phyloP scores from a whole-genome alignment of 768 basidiomycete genomes.

The Amanita rubescens region DNA sequence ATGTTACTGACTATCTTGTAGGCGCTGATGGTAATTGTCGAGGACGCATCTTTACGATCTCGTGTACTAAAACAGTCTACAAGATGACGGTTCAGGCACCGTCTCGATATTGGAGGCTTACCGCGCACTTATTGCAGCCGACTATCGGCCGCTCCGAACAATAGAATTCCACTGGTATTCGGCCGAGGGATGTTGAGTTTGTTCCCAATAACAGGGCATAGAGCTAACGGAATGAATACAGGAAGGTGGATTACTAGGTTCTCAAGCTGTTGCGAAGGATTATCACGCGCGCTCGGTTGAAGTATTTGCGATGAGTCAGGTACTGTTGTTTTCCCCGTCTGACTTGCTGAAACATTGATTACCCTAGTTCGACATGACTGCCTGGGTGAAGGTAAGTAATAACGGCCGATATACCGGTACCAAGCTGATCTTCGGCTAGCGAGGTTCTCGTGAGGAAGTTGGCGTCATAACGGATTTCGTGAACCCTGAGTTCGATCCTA shows the following conservation, averaged over 20 bases:
- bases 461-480: constrained; percentile 83
- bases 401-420: constrained; percentile 15
- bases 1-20: constrained; percentile 20
- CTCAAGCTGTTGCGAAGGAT: constrained; percentile 77
- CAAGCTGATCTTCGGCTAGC: constrained; percentile 25
- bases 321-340: constrained; percentile 19
- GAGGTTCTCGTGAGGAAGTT: constrained; percentile 68
- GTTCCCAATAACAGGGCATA: background rate
- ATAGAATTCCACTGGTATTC: constrained; percentile 86
- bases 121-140: constrained; percentile 58
- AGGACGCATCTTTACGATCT: constrained; percentile 13
- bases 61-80: constrained; percentile 15
- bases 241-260: constrained; percentile 84
- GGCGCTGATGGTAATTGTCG: constrained; percentile 41
- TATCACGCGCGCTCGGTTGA: constrained; percentile 59
- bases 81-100: constrained; percentile 73
- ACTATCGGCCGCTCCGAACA: constrained; percentile 57
- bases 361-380: constrained; percentile 81
- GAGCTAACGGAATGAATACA: constrained; percentile 17
- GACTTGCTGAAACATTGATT: constrained; percentile 10
- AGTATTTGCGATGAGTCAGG: constrained; percentile 81
- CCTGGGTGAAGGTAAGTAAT: constrained; percentile 73
- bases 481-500: constrained; percentile 41
- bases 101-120: constrained; percentile 77
- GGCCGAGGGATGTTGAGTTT: constrained; percentile 46